Percentiles rank a stretch among this genome's conserved stretches.
Evolutionary conservation across 148 eudicot genomes (phyloP).

Genomic region (Euryodendron excelsum): DNA sequence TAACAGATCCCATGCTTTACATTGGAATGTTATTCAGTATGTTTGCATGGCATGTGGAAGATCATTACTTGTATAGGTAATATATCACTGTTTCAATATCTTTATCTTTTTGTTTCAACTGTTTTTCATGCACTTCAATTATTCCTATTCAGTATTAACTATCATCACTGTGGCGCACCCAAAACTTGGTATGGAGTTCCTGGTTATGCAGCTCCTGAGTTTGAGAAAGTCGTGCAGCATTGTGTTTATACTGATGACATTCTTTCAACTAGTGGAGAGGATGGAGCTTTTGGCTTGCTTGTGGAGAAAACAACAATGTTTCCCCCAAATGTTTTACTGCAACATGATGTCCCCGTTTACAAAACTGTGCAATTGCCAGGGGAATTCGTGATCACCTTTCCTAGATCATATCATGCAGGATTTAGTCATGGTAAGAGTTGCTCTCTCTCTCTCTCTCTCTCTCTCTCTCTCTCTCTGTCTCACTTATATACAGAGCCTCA

Average conservation of each 20-base stretch:
- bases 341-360: constrained; percentile 67
- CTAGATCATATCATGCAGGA: constrained; percentile 82
- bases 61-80: constrained; percentile 79
- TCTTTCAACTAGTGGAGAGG: constrained; percentile 48
- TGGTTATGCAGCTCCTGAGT: constrained; percentile 60
- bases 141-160: constrained; percentile 52
- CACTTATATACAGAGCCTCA: not conserved
- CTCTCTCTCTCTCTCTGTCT: not conserved
- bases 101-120: not conserved
- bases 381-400: constrained; percentile 74
- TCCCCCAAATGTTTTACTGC: constrained; percentile 62
- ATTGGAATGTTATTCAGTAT: constrained; percentile 89
- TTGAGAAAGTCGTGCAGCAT: constrained; percentile 60
- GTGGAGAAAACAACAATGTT: constrained; percentile 70
- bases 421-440: constrained; percentile 74
- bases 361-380: constrained; percentile 78
- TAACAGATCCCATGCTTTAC: constrained; percentile 89
- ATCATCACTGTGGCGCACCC: constrained; percentile 78
- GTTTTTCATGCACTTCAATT: constrained; percentile 13
- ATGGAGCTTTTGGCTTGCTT: constrained; percentile 65
- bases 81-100: not conserved
- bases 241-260: constrained; percentile 53
- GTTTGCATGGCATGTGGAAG: constrained; percentile 95
- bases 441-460: not conserved
- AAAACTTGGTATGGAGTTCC: constrained; percentile 91